Evolutionary conservation across 345 rosid species (phyloP).

Genomic region (Garcia nutans): DNA sequence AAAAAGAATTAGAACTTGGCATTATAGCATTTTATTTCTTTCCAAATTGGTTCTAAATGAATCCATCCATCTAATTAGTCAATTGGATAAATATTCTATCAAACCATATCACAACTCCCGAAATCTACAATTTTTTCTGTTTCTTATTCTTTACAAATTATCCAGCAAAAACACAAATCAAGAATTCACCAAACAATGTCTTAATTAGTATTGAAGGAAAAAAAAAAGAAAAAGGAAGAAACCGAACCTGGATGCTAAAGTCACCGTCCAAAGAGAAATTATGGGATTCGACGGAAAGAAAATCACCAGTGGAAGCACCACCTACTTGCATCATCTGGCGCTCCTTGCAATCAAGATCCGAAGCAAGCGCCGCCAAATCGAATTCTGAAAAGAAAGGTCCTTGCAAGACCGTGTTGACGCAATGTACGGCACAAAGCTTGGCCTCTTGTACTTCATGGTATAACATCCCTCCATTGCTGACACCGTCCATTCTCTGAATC

Average conservation of each 20-base stretch:
- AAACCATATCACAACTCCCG: not conserved
- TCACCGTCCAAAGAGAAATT: conserved; percentile 92
- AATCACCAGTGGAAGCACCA: conserved; percentile 54
- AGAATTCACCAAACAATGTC: too few species aligned
- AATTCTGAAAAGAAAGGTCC: conserved; percentile 97
- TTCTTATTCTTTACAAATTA: not conserved
- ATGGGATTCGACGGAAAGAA: conserved; percentile 80
- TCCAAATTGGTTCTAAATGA: not conserved
- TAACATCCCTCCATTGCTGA: conserved; percentile 91
- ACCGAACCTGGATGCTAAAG: conserved; percentile 85
- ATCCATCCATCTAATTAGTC: not conserved
- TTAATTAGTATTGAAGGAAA: not conserved
- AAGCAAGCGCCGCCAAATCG: conserved; percentile 88
- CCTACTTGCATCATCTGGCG: conserved; percentile 71
- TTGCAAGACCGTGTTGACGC: conserved; percentile 91
- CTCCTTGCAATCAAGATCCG: conserved; percentile 84
- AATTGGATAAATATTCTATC: not conserved
- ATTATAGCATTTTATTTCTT: too few species aligned
- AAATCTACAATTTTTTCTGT: not conserved
- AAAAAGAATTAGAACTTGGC: too few species aligned
- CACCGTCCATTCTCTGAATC: conserved; percentile 50
- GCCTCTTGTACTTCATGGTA: conserved; percentile 99
- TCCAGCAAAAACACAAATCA: not conserved
- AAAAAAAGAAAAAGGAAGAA: not conserved
- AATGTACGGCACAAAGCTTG: conserved; percentile 96